Percentiles rank a stretch among this genome's conserved stretches.
Conservation (phyloP, 768 basidiomycete species). For the Hygrocybe coccinea region DNA sequence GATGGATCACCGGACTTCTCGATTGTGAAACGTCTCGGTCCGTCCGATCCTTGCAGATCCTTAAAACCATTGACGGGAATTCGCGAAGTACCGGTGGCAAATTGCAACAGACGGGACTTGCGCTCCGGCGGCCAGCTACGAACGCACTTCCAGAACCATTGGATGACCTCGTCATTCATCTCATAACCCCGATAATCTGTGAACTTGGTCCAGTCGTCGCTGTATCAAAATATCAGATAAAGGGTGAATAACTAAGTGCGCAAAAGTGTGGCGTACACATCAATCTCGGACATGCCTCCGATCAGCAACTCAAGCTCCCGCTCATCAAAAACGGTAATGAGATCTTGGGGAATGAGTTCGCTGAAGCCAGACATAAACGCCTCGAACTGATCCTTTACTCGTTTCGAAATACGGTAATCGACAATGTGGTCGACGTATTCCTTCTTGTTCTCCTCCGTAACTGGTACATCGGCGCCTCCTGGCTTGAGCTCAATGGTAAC, state of each 20-base stretch:
- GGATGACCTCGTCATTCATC: constrained; percentile 91
- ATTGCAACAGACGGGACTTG: constrained; percentile 93
- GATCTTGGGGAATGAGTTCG: constrained; percentile 95
- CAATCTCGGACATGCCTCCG: constrained; percentile 99
- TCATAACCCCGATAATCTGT: constrained; percentile 98
- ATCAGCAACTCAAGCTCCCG: constrained; percentile 95
- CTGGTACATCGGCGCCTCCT: constrained; percentile 77
- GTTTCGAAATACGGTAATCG: constrained; percentile 94
- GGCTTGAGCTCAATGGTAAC: constrained; percentile 93
- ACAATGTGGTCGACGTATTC: constrained; percentile 94
- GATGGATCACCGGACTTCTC: constrained; percentile 97
- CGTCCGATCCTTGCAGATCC: constrained; percentile 96
- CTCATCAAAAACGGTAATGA: constrained; percentile 98
- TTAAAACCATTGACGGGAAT: constrained; percentile 99
- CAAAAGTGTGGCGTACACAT: constrained; percentile 64
- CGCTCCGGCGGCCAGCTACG: constrained; percentile 97
- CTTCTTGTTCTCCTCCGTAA: constrained; percentile 98
- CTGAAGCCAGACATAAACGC: constrained; percentile 99
- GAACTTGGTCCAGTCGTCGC: constrained; percentile 98
- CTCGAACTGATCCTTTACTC: constrained; percentile 97
- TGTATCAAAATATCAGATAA: constrained; percentile 22
- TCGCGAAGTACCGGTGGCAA: constrained; percentile 94
- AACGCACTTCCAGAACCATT: constrained; percentile 99
- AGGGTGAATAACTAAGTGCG: neutral
- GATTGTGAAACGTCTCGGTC: constrained; percentile 94